Base-by-base conservation (phyloP, 208 protist genomes). In the Leishmania amazonensis region DNA sequence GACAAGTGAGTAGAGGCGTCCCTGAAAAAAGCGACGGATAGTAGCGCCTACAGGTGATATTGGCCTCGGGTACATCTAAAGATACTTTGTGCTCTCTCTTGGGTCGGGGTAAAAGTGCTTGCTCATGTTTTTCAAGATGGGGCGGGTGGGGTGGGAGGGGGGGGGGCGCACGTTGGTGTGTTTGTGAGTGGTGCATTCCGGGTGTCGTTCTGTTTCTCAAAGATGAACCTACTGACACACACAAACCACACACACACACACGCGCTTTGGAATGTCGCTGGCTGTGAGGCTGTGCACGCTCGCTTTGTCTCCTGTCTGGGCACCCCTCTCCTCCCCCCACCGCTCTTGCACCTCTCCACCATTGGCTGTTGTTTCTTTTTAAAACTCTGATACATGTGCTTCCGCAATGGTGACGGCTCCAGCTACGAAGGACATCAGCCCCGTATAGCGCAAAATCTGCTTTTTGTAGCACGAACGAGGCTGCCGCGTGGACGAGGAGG, bases 1-100 rank as follows among this genome's bases (percentile, higher is more conserved):
- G 68, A 83, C 21, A 75, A 57, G 45, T 83, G 21, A 79, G 31
- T 13, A 49, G 75, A 47, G 17, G 49, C 19, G 13, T 31, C 51
- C 72, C 38, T 53, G 42, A 51, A 53, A 15, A 74, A 74, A 21
- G 31, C 24, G 68, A 24, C 40, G 45, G 68, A 35, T 35, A 51
- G 68, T 49, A 51, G 45, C 38, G 28, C 9, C 28, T 19, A 45
- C 45, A 28, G 5, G 19, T 28, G 11, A 74, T 54, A 53, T 19
- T 21, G 24, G 68, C 45, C 7, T 49, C 28, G 21, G 45, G 24
- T 19, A 54, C 28, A 31, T 49, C 24, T 45, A 28, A 74, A 4
- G 68, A 74, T 8, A 7, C 68, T 31, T 28, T 24, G 31, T 47
- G 65, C 40, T 49, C 31, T 17, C 40, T 53, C 68, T 49, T 11